phyloP scores from a whole-genome alignment of 2,329 filamentous ascomycete genomes.

The Penicillium sp. region DNA sequence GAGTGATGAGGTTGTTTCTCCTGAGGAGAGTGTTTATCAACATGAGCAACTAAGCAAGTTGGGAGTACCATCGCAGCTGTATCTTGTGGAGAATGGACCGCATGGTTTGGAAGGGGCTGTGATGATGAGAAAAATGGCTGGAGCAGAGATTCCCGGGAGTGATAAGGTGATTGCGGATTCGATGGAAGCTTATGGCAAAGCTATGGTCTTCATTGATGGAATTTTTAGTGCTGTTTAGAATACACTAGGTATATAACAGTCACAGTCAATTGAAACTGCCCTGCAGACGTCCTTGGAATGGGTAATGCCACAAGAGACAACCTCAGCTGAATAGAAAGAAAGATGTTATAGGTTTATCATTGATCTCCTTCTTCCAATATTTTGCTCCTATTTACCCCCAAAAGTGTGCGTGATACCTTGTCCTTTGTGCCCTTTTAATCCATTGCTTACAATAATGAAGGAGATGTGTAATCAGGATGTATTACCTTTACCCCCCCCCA shows the following conservation, averaged over 20 bases:
- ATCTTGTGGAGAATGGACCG: slow-evolving; percentile 14
- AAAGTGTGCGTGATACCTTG: too few relatives aligned
- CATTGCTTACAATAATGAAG: too few relatives aligned
- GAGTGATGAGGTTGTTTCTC: slow-evolving; percentile 22
- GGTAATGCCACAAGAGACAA: too few relatives aligned
- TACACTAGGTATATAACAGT: background rate
- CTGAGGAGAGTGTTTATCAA: slow-evolving; percentile 17
- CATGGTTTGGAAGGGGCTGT: slow-evolving; percentile 14
- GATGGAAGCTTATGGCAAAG: slow-evolving; percentile 16
- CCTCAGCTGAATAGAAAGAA: too few relatives aligned
- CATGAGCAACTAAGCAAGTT: slow-evolving; percentile 15
- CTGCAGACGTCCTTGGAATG: too few relatives aligned
- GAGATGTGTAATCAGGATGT: too few relatives aligned
- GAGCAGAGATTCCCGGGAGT: background rate
- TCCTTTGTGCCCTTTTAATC: too few relatives aligned
- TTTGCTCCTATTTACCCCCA: too few relatives aligned
- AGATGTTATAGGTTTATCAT: too few relatives aligned
- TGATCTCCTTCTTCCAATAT: too few relatives aligned
- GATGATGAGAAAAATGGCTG: background rate
- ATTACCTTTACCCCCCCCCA: too few relatives aligned
- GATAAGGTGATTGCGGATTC: slow-evolving; percentile 7
- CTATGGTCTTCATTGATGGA: slow-evolving; percentile 17
- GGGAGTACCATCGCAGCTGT: slow-evolving; percentile 14
- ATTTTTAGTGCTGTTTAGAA: slow-evolving; percentile 2
- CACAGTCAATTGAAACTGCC: too few relatives aligned